A percentile compares a stretch with the other conserved stretches of the same genome.
These are phyloP conservation scores for Psidium friedrichsthalianum DNA, from an alignment of 345 rosid genomes.

Conservation along the genomic window DNA sequence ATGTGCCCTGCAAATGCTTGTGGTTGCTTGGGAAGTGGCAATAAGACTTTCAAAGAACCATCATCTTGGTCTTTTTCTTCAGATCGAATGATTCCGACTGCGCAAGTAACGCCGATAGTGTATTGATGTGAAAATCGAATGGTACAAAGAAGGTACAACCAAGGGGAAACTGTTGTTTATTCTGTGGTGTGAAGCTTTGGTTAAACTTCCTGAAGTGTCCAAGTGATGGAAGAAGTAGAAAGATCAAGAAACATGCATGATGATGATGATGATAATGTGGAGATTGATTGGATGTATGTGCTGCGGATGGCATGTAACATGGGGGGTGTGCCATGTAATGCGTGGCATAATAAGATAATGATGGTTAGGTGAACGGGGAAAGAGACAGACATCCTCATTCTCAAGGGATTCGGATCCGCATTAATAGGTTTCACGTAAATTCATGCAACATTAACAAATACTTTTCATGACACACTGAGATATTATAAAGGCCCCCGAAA, in stretches of 20 bases:
- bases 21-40: not conserved
- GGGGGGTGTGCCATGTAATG: not conserved
- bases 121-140: not conserved
- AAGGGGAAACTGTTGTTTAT: not conserved
- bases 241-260: not conserved
- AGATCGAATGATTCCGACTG: not conserved
- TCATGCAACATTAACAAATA: slow-evolving; percentile 11
- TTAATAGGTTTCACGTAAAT: slow-evolving; percentile 28
- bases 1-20: not conserved
- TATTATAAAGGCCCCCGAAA: not conserved
- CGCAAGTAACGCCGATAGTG: not conserved
- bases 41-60: not conserved
- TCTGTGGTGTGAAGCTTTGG: not conserved
- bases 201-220: not conserved
- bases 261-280: not conserved
- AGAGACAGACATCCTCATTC: slow-evolving; percentile 30
- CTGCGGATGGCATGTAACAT: not conserved
- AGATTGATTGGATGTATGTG: not conserved
- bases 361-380: not conserved
- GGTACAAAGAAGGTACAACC: not conserved
- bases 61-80: not conserved
- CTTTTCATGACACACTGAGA: not conserved
- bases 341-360: not conserved
- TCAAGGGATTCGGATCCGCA: slow-evolving; percentile 20
- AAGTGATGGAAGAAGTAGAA: not conserved